Evolutionary conservation across 2,329 filamentous ascomycete genomes (phyloP).

Genomic region (Fulvia fulva): DNA sequence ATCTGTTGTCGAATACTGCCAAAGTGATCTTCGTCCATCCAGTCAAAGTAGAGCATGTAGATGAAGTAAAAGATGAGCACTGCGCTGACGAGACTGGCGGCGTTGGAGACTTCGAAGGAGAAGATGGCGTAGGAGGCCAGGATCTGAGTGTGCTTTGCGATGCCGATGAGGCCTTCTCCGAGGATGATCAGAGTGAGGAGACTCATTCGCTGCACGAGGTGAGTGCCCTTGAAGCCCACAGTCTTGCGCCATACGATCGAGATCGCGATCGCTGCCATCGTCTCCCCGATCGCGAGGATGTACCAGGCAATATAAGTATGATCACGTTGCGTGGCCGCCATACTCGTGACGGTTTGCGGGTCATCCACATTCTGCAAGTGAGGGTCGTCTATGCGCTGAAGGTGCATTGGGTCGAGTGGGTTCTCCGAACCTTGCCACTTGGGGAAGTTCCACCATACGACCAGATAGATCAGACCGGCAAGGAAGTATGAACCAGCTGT

Average conservation of each 20-base stretch:
- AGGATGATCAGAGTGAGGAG: conserved; percentile 38
- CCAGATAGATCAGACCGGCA: conserved; percentile 33
- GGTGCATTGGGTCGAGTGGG: not conserved
- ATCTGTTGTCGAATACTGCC: conserved; percentile 23
- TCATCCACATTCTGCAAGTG: not conserved
- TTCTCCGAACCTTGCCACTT: not conserved
- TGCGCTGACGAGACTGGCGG: conserved; percentile 31
- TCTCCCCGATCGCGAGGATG: conserved; percentile 35
- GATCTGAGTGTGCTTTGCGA: conserved; percentile 31
- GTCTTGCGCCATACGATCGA: conserved; percentile 32
- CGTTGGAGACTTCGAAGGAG: conserved; percentile 19
- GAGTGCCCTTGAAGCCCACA: conserved; percentile 38
- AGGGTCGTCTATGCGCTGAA: not conserved
- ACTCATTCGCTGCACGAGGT: conserved; percentile 35
- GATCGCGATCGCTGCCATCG: conserved; percentile 34
- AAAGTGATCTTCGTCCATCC: conserved; percentile 17
- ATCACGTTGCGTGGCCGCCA: conserved; percentile 5
- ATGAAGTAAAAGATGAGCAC: conserved; percentile 31
- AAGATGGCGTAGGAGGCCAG: conserved; percentile 29
- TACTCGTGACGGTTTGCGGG: not conserved
- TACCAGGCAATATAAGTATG: conserved; percentile 52
- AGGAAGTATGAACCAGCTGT: conserved; percentile 24
- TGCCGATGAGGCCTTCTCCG: conserved; percentile 37
- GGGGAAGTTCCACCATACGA: conserved; percentile 26
- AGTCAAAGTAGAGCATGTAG: conserved; percentile 23